phyloP scores from a whole-genome alignment of 1,139 yeast species.

The Trichomonascaceae sp. region DNA sequence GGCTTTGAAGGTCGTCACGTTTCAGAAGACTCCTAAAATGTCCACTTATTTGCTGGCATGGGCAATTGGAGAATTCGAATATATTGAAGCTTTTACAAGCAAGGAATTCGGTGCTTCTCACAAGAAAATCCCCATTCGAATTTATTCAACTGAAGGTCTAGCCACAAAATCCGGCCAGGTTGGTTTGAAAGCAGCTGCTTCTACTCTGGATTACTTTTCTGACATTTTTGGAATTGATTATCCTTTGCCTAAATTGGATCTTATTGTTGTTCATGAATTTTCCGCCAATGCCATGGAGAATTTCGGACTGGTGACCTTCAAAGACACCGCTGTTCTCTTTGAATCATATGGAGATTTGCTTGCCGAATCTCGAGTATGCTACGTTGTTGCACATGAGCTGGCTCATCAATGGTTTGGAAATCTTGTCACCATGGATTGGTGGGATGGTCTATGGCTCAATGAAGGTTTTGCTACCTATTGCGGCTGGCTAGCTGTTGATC shows the following conservation, averaged over 20 bases:
- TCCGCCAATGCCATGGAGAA: conserved; percentile 91
- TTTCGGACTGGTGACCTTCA: conserved; percentile 81
- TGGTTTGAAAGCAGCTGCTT: conserved; percentile 67
- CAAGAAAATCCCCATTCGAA: conserved; percentile 73
- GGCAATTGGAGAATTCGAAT: conserved; percentile 73
- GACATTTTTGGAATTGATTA: conserved; percentile 64
- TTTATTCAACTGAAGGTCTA: conserved; percentile 72
- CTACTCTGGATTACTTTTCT: conserved; percentile 69
- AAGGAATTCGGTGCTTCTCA: conserved; percentile 33
- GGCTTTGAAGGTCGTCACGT: conserved; percentile 28
- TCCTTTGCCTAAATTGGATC: conserved; percentile 77
- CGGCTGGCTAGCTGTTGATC: conserved; percentile 73
- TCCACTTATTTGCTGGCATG: conserved; percentile 78
- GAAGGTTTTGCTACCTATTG: conserved; percentile 94
- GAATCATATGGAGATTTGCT: conserved; percentile 59
- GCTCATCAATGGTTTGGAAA: conserved; percentile 96
- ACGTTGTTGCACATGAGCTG: conserved; percentile 83
- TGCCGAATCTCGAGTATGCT: conserved; percentile 73
- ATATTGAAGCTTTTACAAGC: conserved; percentile 43
- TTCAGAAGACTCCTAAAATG: conserved; percentile 67
- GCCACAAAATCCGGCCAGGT: conserved; percentile 52
- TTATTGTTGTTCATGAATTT: conserved; percentile 77
- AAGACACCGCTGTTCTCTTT: conserved; percentile 68
- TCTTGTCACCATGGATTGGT: conserved; percentile 89
- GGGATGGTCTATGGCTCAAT: conserved; percentile 90